Base-by-base conservation (phyloP, 805 yeast species). In the Priceomyces castillae region DNA sequence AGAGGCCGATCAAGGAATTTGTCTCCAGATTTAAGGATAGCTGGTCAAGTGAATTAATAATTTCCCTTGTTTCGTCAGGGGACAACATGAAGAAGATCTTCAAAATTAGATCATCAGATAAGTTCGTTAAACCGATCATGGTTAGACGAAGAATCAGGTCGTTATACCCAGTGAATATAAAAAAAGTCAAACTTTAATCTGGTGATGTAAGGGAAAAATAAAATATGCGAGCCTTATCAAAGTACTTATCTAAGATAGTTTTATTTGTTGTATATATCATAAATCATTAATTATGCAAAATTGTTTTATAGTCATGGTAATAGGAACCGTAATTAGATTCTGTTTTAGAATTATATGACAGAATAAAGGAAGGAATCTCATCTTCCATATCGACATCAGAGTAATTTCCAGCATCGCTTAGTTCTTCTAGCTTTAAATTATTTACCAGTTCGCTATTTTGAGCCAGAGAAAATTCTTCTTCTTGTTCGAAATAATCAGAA, bases 301-400 rank as follows among this genome's bases (percentile, higher is more conserved):
- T 34, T 15, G 15, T 34, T 14, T 22, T 30, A 15, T 46, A 43
- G 33, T 47, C 57, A 20, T 37, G 19, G 25, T 54, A 54, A 26
- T 51, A 54, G 12, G 51, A 43, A 3, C 59, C 59, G 35, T 56
- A 54, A 25, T 50, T 50, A 5, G 57, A 51, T 30, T 50, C 56
- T 3, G 42, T 30, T 12, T 7, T 10, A 15, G 30, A 19, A 11
- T 7, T 30, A 22, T 22, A 7, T 36, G 23, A 16, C 10, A 3
- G 12, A 15, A 16, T 18, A 26, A 7, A 20, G 9, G 18, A 11
- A n/a, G 16, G 20, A 16, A 16, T 17, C 11, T 46, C 50, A 22
- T 14, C 25, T 7, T 34, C 44, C 46, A 40, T 39, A 6, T 48
- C 51, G 22, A 31, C 25, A 25, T 43, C 48, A 3, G 19, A n/a